Base-by-base conservation (phyloP, 1,139 yeast genomes). In the Waltiozyma solani region DNA sequence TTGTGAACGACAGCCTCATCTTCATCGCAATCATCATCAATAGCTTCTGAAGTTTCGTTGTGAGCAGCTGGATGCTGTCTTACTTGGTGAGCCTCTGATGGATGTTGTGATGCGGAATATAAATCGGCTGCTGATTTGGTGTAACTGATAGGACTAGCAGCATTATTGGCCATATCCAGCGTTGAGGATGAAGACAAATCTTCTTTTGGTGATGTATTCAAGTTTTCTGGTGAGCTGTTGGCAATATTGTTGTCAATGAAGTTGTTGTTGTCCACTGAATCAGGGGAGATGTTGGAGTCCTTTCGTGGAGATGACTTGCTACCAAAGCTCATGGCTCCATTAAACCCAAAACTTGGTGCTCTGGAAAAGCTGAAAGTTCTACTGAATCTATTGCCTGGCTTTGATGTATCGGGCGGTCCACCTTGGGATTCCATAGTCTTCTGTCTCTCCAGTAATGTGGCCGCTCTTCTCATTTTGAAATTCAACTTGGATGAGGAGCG, bases 381-480 rank as follows among this genome's bases (percentile, higher is more conserved):
- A 5, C 30, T 18, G 27, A 19, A 20, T 20, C 12, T 12, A 32
- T n/a, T 31, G 33, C 21, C 8, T 27, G 31, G 8, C 31, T 10
- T 27, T 17, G 31, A 15, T 5, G 15, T 15, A 12, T 8, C 10
- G 20, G 19, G 9, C 10, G 15, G 19, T 31, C 23, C 29, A 25
- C 37, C 25, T 23, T 27, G 36, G 2, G 49, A 46, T 2, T 45
- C 51, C 22, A 50, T 46, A 5, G 54, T 44, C 26, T 50, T 53
- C 12, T 54, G 50, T 42, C 81, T 64, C 2, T 81, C 78, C 26
- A 84, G 77, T 42, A 82, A 56, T 1, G 95, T 85, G 27, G 84
- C 84, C 0, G 84, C 73, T 42, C 94, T 67, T 51, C 96, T 72
- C 84, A 85, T 79, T 54, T 76, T 73, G 55, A 77, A 81, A 54